phyloP scores from a whole-genome alignment of 441 rosid genomes.

The Gossypium schwendimanii region DNA sequence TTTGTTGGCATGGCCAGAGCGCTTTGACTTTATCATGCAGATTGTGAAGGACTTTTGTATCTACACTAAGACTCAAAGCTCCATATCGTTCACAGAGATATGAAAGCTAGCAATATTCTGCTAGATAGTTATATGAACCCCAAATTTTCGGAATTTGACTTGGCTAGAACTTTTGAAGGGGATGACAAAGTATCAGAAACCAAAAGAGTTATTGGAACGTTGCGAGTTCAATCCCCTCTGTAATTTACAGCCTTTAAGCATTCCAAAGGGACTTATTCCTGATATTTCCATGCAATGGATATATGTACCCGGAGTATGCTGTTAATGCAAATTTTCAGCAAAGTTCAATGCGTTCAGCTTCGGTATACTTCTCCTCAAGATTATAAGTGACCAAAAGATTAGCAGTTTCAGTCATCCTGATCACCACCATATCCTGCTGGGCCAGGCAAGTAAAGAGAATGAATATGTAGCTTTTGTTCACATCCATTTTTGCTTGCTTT shows the following conservation, averaged over 20 bases:
- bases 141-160: conserved; percentile 3
- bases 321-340: not conserved
- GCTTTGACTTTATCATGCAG: not conserved
- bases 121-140: conserved; percentile 5
- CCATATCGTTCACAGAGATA: conserved; percentile 2
- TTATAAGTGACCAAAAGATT: conserved; percentile 26
- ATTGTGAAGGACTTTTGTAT: conserved; percentile 10
- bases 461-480: not conserved
- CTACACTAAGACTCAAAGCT: conserved; percentile 9
- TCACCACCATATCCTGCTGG: not conserved
- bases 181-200: not conserved
- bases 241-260: conserved; percentile 4
- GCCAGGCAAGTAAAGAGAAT: not conserved
- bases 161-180: conserved; percentile 7
- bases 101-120: conserved; percentile 8
- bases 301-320: not conserved
- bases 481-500: not conserved
- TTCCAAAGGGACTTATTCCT: not conserved
- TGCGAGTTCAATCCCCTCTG: not conserved
- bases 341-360: not conserved
- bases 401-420: conserved; percentile 1
- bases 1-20: not conserved
- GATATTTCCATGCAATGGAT: not conserved
- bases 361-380: conserved; percentile 14
- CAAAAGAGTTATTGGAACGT: not conserved